Conservation (phyloP, 1,284 basidiomycete species). For the Ceratorhiza oryzae-sativae region DNA sequence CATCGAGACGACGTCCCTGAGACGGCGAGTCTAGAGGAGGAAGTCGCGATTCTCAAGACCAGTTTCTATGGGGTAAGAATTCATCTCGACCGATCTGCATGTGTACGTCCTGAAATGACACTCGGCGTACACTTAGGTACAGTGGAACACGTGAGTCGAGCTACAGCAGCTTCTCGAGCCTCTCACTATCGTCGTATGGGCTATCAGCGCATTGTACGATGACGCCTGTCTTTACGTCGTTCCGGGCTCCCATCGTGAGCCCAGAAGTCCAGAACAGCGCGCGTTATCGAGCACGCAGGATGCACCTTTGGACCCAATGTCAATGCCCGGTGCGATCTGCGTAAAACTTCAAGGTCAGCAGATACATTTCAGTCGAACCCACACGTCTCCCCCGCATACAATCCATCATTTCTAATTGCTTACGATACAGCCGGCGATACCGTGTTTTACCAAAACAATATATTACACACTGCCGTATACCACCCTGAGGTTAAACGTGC, state of each 20-base stretch:
- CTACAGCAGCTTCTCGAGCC: neutral
- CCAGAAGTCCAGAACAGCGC: constrained; percentile 69
- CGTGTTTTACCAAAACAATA: constrained; percentile 84
- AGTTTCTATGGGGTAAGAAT: constrained; percentile 73
- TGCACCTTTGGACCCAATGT: constrained; percentile 64
- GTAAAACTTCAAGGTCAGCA: constrained; percentile 67
- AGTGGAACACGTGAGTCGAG: constrained; percentile 77
- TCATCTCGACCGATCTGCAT: neutral
- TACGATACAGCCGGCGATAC: constrained; percentile 66
- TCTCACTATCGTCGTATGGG: neutral
- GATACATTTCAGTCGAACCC: neutral
- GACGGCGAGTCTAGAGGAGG: constrained; percentile 69
- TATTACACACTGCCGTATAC: constrained; percentile 78
- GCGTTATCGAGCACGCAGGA: constrained; percentile 62
- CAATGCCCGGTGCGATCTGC: constrained; percentile 72
- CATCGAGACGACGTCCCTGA: constrained; percentile 81
- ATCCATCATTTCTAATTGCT: neutral
- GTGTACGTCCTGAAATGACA: neutral
- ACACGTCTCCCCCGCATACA: neutral
- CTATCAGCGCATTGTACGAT: constrained; percentile 68
- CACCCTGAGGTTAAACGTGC: constrained; percentile 61
- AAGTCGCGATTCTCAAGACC: constrained; percentile 61
- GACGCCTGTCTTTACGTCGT: constrained; percentile 80
- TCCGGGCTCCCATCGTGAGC: constrained; percentile 68
- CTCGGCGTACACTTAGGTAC: constrained; percentile 58